Conservation (phyloP, 495 filamentous ascomycete genomes). For the Penicillium fimorum region DNA sequence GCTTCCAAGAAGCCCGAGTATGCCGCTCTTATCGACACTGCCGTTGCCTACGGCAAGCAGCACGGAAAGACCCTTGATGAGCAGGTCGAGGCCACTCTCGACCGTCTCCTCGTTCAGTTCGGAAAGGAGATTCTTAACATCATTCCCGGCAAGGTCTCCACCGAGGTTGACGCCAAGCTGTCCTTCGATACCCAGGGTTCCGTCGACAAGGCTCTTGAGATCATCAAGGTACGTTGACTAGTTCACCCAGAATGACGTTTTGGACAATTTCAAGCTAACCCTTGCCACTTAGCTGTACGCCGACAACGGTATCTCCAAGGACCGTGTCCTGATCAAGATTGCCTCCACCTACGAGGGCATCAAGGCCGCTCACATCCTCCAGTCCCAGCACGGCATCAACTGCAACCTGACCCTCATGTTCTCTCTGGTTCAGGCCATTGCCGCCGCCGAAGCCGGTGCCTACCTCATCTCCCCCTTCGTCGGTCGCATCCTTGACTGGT, state of each 20-base stretch:
- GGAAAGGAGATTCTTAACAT: constrained; percentile 96
- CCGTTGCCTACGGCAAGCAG: constrained; percentile 80
- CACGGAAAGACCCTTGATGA: constrained; percentile 64
- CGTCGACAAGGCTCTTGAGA: constrained; percentile 92
- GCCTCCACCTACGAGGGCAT: constrained; percentile 84
- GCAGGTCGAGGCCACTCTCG: constrained; percentile 79
- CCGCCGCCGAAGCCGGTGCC: constrained; percentile 92
- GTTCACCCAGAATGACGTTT: neutral
- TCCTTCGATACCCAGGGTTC: constrained; percentile 94
- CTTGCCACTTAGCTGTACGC: constrained; percentile 73
- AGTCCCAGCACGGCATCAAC: constrained; percentile 92
- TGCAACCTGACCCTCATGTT: constrained; percentile 99
- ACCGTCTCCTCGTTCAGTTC: constrained; percentile 95
- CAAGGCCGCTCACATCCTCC: constrained; percentile 91
- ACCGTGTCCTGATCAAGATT: constrained; percentile 70
- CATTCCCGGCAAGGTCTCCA: constrained; percentile 96
- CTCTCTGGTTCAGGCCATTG: constrained; percentile 92
- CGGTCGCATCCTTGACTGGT: constrained; percentile 99
- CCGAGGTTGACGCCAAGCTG: constrained; percentile 94
- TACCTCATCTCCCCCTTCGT: constrained; percentile 99
- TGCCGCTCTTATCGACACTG: constrained; percentile 83
- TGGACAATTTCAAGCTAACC: neutral
- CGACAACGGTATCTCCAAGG: constrained; percentile 84
- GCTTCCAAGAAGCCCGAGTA: constrained; percentile 98
- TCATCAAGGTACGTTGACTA: constrained; percentile 73